Evolutionary conservation across 352 stramenopile genomes (phyloP).

Genomic region (Phytophthora crassamura): DNA sequence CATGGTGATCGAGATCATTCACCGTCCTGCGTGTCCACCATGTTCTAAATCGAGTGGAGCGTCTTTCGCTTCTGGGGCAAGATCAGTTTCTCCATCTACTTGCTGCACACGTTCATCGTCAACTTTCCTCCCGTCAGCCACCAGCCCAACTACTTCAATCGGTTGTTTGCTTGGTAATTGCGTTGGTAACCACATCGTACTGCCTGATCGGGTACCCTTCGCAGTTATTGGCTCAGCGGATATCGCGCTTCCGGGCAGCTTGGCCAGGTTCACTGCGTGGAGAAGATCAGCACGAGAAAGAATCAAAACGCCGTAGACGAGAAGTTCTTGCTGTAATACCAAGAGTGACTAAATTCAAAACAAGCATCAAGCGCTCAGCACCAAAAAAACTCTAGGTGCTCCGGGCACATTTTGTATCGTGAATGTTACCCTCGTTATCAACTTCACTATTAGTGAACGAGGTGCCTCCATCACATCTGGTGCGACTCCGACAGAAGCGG

Average conservation of each 20-base stretch:
- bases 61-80: slow-evolving; percentile 46
- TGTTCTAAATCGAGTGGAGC: slow-evolving; percentile 55
- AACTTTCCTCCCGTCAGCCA: slow-evolving; percentile 19
- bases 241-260: slow-evolving; percentile 27
- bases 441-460: too few species aligned
- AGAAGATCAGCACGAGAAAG: slow-evolving; percentile 19
- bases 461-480: too few species aligned
- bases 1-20: slow-evolving; percentile 47
- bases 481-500: too few species aligned
- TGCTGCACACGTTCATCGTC: slow-evolving; percentile 51
- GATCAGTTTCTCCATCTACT: too few species aligned
- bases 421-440: too few species aligned
- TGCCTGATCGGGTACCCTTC: slow-evolving; percentile 52
- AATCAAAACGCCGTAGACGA: slow-evolving; percentile 4
- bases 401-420: too few species aligned
- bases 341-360: too few species aligned
- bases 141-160: slow-evolving; percentile 43
- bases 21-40: slow-evolving; percentile 36
- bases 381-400: too few species aligned
- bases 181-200: slow-evolving; percentile 41
- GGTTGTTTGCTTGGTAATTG: slow-evolving; percentile 40
- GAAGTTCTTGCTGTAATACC: too few species aligned
- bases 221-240: slow-evolving; percentile 39
- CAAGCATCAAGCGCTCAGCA: too few species aligned
- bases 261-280: slow-evolving; percentile 21